Evolutionary conservation across 2,329 filamentous ascomycete genomes (phyloP), one percentile per base, ranked within the genome.

Genomic region (Microdochium trichocladiopsis): DNA sequence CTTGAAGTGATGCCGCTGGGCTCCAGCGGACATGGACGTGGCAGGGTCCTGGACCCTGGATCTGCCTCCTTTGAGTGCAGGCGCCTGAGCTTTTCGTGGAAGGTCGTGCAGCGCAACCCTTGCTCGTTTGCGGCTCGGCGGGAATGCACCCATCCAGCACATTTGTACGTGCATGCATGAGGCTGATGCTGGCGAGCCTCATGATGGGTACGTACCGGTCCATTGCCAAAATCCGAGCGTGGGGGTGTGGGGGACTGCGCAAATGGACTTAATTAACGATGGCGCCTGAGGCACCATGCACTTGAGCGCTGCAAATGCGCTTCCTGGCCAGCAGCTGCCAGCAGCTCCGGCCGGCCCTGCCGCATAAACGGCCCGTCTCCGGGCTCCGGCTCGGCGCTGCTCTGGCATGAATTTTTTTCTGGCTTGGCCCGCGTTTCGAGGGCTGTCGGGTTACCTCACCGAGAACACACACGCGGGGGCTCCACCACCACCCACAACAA

Each of bases 81-180:
- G 36, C 36, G 5, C 10, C 36, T 6, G n/a, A 5, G 22, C 11
- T 3, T 45, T 21, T 22, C 18, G 12, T 31, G 37, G n/a, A 6
- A 45, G 43, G 62, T 56, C 14, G 53, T 55, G 56, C 60, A 60
- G 50, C 58, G 58, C 53, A 57, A 53, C 28, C 8, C 8, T 31
- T 31, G 28, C 28, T 14, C 28, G 28, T 31, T n/a, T 63, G 37
- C 37, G 21, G 37, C 16, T 45, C 16, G 37, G 37, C 37, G 37
- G 16, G 37, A 45, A 22, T 6, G 28, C 28, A 31, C 28, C 28
- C 28, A 31, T 31, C n/a, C n/a, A n/a, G n/a, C n/a, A n/a, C n/a
- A n/a, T n/a, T n/a, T 22, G 37, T 18, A 6, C 37, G 6, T 45
- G 37, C 21, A 18, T 52, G 52, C 25, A 50, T 31, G 28, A 31